These are phyloP conservation scores for Trichoderma koningiopsis DNA, from an alignment of 2,329 filamentous ascomycete genomes.

Conservation along the genomic window DNA sequence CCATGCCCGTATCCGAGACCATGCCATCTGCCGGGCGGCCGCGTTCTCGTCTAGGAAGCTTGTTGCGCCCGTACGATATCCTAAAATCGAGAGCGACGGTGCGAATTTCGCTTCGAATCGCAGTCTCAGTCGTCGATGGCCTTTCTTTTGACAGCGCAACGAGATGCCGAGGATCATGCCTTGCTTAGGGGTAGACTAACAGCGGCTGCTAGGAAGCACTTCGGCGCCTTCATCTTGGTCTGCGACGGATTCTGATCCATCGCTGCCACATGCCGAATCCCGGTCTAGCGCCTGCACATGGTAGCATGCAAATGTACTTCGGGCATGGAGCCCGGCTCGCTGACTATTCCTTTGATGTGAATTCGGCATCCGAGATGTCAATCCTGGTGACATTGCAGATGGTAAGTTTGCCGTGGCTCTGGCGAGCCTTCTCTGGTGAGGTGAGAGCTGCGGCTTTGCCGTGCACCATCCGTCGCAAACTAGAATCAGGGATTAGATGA, in stretches of 20 bases:
- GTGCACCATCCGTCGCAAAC: background rate
- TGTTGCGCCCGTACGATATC: background rate
- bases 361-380: background rate
- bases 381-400: background rate
- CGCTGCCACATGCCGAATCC: background rate
- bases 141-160: background rate
- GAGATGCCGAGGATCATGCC: background rate
- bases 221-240: background rate
- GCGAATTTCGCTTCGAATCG: background rate
- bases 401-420: constrained; percentile 1
- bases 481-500: background rate
- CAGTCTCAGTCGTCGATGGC: background rate
- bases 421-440: background rate
- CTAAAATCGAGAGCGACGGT: background rate
- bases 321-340: background rate
- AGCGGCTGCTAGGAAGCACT: background rate
- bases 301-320: background rate
- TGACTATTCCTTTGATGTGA: background rate
- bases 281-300: background rate
- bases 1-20: background rate
- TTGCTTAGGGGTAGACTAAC: background rate
- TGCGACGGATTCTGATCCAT: background rate
- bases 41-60: background rate
- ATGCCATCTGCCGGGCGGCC: background rate
- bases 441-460: background rate